Evolutionary conservation across 108 stramenopile species (phyloP), one percentile per base, ranked within the genome.

Genomic region (Cyclotella cryptica): DNA sequence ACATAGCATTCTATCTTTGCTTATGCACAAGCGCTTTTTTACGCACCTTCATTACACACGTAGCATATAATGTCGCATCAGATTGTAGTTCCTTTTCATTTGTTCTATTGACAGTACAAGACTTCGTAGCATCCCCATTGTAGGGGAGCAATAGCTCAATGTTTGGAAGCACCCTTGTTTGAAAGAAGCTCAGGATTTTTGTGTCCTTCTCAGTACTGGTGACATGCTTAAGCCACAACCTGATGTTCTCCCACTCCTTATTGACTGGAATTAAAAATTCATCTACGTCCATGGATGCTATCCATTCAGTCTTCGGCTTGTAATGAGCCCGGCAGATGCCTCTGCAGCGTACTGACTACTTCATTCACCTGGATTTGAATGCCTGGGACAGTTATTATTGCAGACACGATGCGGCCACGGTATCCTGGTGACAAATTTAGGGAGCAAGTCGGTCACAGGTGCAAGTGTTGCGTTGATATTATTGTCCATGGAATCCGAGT

Each of bases 221-320:
- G n/a, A n/a, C n/a, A n/a, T n/a, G n/a, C n/a, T n/a, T n/a, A n/a
- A n/a, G n/a, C n/a, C n/a, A n/a, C n/a, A n/a, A n/a, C n/a, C n/a
- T n/a, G n/a, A n/a, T n/a, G n/a, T n/a, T n/a, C n/a, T n/a, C n/a
- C n/a, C n/a, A n/a, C n/a, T n/a, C n/a, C n/a, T n/a, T n/a, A n/a
- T n/a, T n/a, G n/a, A n/a, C n/a, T n/a, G n/a, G n/a, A n/a, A n/a
- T n/a, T n/a, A n/a, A n/a, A n/a, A n/a, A n/a, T n/a, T n/a, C n/a
- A n/a, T n/a, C n/a, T n/a, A 83, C 88, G 61, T 95, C 94, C 53
- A 95, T 67, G 19, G 82, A 78, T 22, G 87, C 85, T 86, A 95
- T 85, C 94, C 94, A 95, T 61, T 86, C 84, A n/a, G 94, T 88
- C 19, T 69, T 57, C 7, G 80, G 79, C n/a, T 90, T 90, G 70